phyloP scores from a whole-genome alignment of 1,284 basidiomycete genomes.

The Stygiomarasmius scandens region DNA sequence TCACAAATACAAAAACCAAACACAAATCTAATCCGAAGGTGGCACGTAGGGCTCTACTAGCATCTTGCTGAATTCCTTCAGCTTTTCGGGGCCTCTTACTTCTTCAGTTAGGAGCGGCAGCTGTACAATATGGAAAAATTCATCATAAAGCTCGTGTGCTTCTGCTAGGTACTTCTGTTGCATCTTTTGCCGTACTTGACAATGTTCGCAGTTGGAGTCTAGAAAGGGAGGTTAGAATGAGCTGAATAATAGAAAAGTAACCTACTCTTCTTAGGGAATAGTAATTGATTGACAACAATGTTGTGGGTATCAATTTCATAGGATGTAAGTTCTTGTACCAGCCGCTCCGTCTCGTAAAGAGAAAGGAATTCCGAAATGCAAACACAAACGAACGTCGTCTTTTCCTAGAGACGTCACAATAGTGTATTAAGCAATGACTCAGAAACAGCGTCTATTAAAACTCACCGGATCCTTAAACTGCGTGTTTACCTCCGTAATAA shows the following conservation, averaged over 20 bases:
- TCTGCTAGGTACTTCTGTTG: slow-evolving; percentile 96
- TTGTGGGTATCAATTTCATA: slow-evolving; percentile 99
- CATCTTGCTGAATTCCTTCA: slow-evolving; percentile 90
- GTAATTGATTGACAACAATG: slow-evolving; percentile 96
- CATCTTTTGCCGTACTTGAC: slow-evolving; percentile 93
- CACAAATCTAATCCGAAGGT: slow-evolving; percentile 20
- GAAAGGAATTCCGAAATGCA: slow-evolving; percentile 99
- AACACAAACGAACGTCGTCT: slow-evolving; percentile 97
- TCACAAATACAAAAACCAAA: too few species aligned
- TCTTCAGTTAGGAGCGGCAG: slow-evolving; percentile 96
- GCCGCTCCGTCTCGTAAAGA: slow-evolving; percentile 96
- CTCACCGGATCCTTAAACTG: slow-evolving; percentile 98
- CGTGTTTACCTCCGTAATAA: slow-evolving; percentile 98
- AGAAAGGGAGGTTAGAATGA: not conserved
- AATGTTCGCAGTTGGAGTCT: slow-evolving; percentile 96
- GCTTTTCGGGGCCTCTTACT: slow-evolving; percentile 92
- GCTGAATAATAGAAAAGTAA: slow-evolving; percentile 16
- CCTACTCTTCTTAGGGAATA: slow-evolving; percentile 90
- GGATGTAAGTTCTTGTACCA: slow-evolving; percentile 93
- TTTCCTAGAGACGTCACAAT: slow-evolving; percentile 64
- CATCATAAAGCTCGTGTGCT: slow-evolving; percentile 72
- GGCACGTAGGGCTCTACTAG: slow-evolving; percentile 64
- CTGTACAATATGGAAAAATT: slow-evolving; percentile 95
- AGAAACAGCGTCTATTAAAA: slow-evolving; percentile 19
- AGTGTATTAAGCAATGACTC: not conserved